These are phyloP conservation scores for Quercus robur DNA, from an alignment of 306 rosid species.

Conservation along the genomic window DNA sequence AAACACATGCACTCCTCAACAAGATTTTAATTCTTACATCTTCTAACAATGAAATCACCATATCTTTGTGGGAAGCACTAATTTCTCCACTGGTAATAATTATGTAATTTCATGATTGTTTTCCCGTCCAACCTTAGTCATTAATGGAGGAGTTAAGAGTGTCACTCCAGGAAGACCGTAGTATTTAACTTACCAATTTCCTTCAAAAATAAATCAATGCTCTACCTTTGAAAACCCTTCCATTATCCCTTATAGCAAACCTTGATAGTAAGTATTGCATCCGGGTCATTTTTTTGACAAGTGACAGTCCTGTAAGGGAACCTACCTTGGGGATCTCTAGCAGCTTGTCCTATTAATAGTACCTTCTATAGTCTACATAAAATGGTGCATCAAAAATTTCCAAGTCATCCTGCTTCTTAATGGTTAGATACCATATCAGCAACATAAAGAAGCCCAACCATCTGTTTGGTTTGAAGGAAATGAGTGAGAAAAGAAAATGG, in stretches of 20 bases:
- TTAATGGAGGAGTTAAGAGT: not conserved
- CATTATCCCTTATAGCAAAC: not conserved
- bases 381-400: not conserved
- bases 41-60: not conserved
- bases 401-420: not conserved
- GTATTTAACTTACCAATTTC: not conserved
- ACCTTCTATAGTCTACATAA: not conserved
- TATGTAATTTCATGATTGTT: not conserved
- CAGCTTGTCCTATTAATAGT: not conserved
- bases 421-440: not conserved
- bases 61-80: not conserved
- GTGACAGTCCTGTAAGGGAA: not conserved
- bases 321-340: not conserved
- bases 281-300: not conserved
- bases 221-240: not conserved
- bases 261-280: not conserved
- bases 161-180: not conserved
- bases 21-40: not conserved
- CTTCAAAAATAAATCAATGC: not conserved
- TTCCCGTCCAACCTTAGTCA: not conserved
- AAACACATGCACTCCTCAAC: not conserved
- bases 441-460: not conserved
- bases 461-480: not conserved
- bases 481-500: not conserved
- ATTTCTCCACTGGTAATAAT: not conserved